Percentiles rank a stretch among this genome's conserved stretches.
Evolutionary conservation across 371 early-diverging fungal genomes (phyloP).

Genomic region (Rhizopus sp.): DNA sequence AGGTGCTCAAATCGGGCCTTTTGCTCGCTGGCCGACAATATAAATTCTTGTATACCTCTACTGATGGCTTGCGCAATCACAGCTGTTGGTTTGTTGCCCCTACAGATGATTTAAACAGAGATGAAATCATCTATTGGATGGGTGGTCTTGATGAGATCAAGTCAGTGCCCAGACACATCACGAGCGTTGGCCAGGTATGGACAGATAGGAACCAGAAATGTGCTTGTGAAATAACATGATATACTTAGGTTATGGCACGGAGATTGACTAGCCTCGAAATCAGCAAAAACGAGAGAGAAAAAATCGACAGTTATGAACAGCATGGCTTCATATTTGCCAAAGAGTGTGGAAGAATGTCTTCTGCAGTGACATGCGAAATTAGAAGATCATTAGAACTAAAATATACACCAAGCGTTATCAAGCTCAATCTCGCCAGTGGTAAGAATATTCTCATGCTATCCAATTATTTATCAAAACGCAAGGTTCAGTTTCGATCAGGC

Average conservation of each 20-base stretch:
- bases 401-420: slow-evolving; percentile 68
- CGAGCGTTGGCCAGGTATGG: slow-evolving; percentile 65
- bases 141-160: slow-evolving; percentile 67
- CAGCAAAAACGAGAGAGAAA: slow-evolving; percentile 25
- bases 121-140: slow-evolving; percentile 59
- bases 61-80: slow-evolving; percentile 64
- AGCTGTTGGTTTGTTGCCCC: slow-evolving; percentile 73
- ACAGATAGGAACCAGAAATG: background rate
- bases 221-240: background rate
- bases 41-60: slow-evolving; percentile 71
- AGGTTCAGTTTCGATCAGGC: slow-evolving; percentile 55
- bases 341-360: slow-evolving; percentile 73
- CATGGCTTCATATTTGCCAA: slow-evolving; percentile 62
- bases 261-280: slow-evolving; percentile 10
- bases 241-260: slow-evolving; percentile 6
- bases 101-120: slow-evolving; percentile 32
- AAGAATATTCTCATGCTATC: slow-evolving; percentile 64
- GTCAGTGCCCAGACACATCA: slow-evolving; percentile 60
- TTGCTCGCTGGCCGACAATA: slow-evolving; percentile 56
- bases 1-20: slow-evolving; percentile 55
- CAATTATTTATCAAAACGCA: slow-evolving; percentile 24
- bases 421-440: slow-evolving; percentile 74
- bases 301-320: slow-evolving; percentile 54
- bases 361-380: slow-evolving; percentile 43
- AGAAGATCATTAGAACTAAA: slow-evolving; percentile 28